Evolutionary conservation across 495 filamentous ascomycete species (phyloP).

Genomic region (Penicillium alfredii): DNA sequence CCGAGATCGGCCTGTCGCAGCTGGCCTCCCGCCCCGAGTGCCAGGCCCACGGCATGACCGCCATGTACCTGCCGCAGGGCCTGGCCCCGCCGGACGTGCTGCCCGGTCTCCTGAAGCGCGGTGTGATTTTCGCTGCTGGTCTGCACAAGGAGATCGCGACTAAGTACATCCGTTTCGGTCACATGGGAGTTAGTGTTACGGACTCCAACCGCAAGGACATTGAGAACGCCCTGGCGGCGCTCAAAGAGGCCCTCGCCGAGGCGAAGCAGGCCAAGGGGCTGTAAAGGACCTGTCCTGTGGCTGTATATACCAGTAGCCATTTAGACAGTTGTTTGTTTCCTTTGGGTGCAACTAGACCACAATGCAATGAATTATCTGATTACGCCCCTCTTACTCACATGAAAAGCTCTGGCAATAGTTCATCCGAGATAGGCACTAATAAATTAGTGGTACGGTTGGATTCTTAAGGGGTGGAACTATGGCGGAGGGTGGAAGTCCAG

Average conservation of each 20-base stretch:
- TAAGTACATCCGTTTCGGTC: slow-evolving; percentile 72
- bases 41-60: slow-evolving; percentile 96
- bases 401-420: too few species aligned
- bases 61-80: slow-evolving; percentile 86
- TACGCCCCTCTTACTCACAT: too few species aligned
- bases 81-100: slow-evolving; percentile 74
- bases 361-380: slow-evolving; percentile 4
- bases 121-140: slow-evolving; percentile 90
- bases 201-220: slow-evolving; percentile 58
- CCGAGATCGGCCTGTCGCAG: slow-evolving; percentile 78
- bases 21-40: slow-evolving; percentile 76
- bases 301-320: slow-evolving; percentile 11
- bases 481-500: slow-evolving; percentile 33
- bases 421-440: too few species aligned
- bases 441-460: too few species aligned
- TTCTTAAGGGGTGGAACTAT: too few species aligned
- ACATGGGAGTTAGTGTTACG: slow-evolving; percentile 91
- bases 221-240: slow-evolving; percentile 69
- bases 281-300: slow-evolving; percentile 16
- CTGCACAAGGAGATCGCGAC: slow-evolving; percentile 80
- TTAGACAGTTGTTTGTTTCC: too few species aligned
- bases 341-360: too few species aligned
- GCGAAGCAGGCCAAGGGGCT: slow-evolving; percentile 49
- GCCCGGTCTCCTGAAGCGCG: slow-evolving; percentile 80
- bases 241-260: slow-evolving; percentile 69